Conservation (phyloP, 805 yeast genomes). For the Dipodascus albidus region DNA sequence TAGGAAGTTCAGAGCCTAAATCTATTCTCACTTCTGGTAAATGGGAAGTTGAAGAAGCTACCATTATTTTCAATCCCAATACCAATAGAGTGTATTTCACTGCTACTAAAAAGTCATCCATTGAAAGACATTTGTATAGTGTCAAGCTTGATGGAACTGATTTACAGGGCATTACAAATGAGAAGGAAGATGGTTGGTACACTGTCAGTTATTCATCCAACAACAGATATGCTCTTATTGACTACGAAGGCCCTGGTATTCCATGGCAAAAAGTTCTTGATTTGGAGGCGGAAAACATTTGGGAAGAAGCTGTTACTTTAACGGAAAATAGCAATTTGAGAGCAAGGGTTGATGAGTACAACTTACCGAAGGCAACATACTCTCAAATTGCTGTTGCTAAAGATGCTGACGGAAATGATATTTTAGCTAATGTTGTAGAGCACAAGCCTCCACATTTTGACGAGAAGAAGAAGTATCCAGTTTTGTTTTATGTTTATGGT, state of each 20-base stretch:
- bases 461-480: constrained; percentile 54
- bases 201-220: constrained; percentile 71
- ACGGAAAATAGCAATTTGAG: constrained; percentile 22
- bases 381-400: constrained; percentile 34
- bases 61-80: constrained; percentile 36
- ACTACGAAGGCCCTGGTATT: constrained; percentile 66
- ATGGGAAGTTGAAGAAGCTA: constrained; percentile 84
- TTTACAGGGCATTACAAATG: constrained; percentile 37
- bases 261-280: constrained; percentile 70
- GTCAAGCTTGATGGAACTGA: constrained; percentile 42
- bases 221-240: constrained; percentile 54
- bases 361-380: constrained; percentile 44
- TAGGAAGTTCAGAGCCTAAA: constrained; percentile 40
- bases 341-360: constrained; percentile 27
- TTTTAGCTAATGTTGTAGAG: constrained; percentile 51
- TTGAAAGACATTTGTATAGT: constrained; percentile 74
- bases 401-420: constrained; percentile 29
- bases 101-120: constrained; percentile 66
- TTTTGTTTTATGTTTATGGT: constrained; percentile 83
- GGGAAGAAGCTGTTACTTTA: constrained; percentile 22
- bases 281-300: constrained; percentile 28
- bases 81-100: constrained; percentile 48
- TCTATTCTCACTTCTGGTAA: constrained; percentile 56
- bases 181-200: constrained; percentile 51
- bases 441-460: constrained; percentile 69